These are phyloP conservation scores for Fraxinus ornus DNA, from an alignment of 305 asterid species.

Conservation along the genomic window DNA sequence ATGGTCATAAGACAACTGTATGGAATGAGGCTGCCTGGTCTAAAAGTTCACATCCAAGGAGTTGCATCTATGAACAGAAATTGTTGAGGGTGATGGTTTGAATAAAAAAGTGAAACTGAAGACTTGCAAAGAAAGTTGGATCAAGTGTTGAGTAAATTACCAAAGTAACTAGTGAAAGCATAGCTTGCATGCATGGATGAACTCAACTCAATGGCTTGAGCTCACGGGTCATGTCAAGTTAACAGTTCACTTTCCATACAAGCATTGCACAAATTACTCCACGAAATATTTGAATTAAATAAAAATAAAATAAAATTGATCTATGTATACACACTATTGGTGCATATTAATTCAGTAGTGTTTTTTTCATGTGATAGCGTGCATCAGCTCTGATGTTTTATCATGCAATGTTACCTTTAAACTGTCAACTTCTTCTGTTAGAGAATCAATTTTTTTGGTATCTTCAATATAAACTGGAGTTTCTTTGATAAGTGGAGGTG, in stretches of 20 bases:
- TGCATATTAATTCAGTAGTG: conserved; percentile 8
- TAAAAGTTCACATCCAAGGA: neutral
- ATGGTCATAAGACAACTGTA: neutral
- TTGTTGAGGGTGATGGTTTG: neutral
- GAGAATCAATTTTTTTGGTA: conserved; percentile 71
- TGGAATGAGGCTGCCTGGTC: neutral
- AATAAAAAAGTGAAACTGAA: neutral
- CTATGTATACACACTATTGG: neutral
- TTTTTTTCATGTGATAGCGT: neutral
- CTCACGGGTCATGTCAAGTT: neutral
- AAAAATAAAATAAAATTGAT: neutral
- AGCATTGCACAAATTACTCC: neutral
- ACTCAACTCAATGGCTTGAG: neutral
- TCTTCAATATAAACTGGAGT: conserved; percentile 84
- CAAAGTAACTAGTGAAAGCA: neutral
- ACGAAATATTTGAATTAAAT: neutral
- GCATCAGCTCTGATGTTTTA: conserved; percentile 12
- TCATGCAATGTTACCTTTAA: conserved; percentile 56
- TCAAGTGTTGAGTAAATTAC: neutral
- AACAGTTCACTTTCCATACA: conserved; percentile 1
- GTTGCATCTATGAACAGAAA: neutral
- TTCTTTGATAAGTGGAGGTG: conserved; percentile 94
- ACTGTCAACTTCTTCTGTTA: conserved; percentile 63
- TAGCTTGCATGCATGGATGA: neutral
- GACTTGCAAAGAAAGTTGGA: neutral